Evolutionary conservation across 768 basidiomycete species (phyloP), one percentile per base, ranked within the genome.

Genomic region (Mycena leptocephala): DNA sequence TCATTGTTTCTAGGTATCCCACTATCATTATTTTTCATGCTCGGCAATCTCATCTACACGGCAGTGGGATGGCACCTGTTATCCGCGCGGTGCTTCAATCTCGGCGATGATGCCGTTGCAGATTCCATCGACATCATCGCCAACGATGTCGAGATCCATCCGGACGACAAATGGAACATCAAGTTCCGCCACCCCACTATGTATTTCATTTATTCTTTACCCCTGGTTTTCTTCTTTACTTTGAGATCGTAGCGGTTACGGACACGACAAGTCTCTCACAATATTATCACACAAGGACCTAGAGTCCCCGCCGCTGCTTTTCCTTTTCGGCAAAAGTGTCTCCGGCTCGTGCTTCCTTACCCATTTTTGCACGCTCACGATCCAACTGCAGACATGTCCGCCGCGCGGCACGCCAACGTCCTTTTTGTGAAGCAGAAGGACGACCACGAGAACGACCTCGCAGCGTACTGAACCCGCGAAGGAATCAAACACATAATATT

Each of bases 271-370:
- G 86, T 96, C 95, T 9, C 94, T 94, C 79, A 96, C 98, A 3
- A 99, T 99, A 79, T 87, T 97, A 39, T 97, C 96, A 0, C 99
- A 99, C 86, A 89, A n/a, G n/a, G 86, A 88, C 51, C 89, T 97
- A 48, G 79, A 87, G 9, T 82, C 91, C 59, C 92, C 93, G 6
- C 98, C 98, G 3, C 93, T 91, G 2, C 87, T 98, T 11, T 98
- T 99, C 86, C 99, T 98, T 91, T 97, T 98, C 77, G 98, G 98
- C 0, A 98, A 99, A 82, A 98, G 98, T 39, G 98, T 98, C 63
- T 97, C 96, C 70, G 97, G 96, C 95, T 73, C 51, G 90, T 72
- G 13, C 30, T 37, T n/a, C 63, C 39, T 24, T 14, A 68, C 51
- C n/a, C n/a, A 14, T 35, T 16, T n/a, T n/a, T 9, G 22, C 16